Evolutionary conservation across 1,284 basidiomycete species (phyloP).

Genomic region (Cyathus pygmaeus): DNA sequence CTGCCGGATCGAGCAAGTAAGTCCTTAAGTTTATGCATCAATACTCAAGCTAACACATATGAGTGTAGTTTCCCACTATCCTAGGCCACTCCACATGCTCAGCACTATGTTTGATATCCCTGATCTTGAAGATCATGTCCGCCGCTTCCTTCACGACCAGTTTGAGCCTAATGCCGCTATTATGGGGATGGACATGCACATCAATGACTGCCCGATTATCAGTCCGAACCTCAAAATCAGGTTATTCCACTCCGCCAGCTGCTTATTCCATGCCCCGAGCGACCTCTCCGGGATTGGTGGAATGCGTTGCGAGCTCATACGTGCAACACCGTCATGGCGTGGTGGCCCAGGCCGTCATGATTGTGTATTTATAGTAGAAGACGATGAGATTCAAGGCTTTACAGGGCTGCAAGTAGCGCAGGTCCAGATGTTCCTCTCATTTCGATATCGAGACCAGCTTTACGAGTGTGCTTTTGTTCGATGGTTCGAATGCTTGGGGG

Average conservation of each 20-base stretch:
- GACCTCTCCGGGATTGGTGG: slow-evolving; percentile 1
- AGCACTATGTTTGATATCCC: neutral
- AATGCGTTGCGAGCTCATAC: neutral
- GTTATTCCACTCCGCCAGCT: neutral
- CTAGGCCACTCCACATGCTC: neutral
- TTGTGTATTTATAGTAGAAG: neutral
- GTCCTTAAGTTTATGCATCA: no score
- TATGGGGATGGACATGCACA: neutral
- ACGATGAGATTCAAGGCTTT: neutral
- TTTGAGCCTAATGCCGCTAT: neutral
- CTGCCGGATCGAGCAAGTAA: no score
- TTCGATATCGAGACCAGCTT: neutral
- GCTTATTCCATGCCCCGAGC: no score
- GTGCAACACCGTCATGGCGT: neutral
- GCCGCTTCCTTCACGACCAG: neutral
- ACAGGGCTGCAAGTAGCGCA: neutral
- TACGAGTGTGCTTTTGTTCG: slow-evolving; percentile 11
- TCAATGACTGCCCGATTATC: neutral
- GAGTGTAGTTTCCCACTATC: neutral
- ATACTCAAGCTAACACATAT: no score
- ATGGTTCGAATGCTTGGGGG: slow-evolving; percentile 5
- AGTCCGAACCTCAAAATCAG: neutral
- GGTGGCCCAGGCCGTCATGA: neutral
- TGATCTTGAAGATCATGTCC: neutral
- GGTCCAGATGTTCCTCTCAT: slow-evolving; percentile 2